phyloP scores from a whole-genome alignment of 208 protist species.

The Trypanosoma melophagium region DNA sequence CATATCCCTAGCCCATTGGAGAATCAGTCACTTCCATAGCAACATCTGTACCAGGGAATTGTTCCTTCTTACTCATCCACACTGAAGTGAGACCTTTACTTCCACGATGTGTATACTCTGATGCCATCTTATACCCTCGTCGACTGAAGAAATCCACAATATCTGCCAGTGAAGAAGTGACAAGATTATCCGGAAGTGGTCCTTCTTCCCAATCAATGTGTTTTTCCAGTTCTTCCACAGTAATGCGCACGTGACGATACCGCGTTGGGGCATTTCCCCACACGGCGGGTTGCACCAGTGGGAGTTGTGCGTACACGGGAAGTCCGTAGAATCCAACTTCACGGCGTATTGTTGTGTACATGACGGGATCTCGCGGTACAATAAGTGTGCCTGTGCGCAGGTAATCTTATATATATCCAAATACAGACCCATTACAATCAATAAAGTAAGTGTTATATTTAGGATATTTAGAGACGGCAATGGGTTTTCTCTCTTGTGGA shows the following conservation, averaged over 20 bases:
- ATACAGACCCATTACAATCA: conserved; percentile 27
- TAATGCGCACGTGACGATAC: conserved; percentile 17
- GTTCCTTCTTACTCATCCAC: conserved; percentile 23
- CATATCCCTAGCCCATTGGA: neutral
- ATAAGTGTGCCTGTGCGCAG: conserved; percentile 21
- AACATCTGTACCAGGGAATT: conserved; percentile 10
- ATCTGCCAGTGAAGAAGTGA: conserved; percentile 4
- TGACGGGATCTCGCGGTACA: conserved; percentile 17
- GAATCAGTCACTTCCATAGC: conserved; percentile 18
- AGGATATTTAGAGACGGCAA: conserved; percentile 19
- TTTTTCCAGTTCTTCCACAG: conserved; percentile 24
- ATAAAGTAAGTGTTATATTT: conserved; percentile 25
- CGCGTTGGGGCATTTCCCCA: conserved; percentile 13
- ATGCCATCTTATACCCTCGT: conserved; percentile 26
- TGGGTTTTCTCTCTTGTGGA: conserved; percentile 13
- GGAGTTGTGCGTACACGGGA: conserved; percentile 16
- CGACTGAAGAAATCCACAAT: conserved; percentile 26
- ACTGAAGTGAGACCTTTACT: conserved; percentile 21
- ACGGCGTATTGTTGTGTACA: conserved; percentile 15
- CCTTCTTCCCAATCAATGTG: conserved; percentile 24
- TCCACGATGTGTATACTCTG: conserved; percentile 14
- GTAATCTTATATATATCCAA: conserved; percentile 30
- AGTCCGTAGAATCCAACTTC: conserved; percentile 25
- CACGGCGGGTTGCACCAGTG: neutral
- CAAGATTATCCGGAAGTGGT: conserved; percentile 6